Evolutionary conservation across 805 yeast species (phyloP).

Genomic region (Blastobotrys chiropterorum): DNA sequence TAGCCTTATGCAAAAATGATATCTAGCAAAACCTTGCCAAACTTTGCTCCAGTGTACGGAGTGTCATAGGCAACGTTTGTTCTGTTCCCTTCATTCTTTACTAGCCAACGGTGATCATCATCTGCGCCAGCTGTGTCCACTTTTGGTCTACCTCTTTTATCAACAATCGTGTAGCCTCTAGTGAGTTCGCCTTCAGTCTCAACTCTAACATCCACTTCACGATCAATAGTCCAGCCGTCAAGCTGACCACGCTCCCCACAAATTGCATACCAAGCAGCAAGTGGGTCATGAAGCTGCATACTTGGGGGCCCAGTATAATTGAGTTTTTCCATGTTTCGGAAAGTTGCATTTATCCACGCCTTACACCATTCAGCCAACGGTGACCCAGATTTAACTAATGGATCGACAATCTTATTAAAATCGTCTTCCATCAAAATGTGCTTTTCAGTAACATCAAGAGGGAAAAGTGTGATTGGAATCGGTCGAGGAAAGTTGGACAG

Average conservation of each 20-base stretch:
- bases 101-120: slow-evolving; percentile 21
- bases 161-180: slow-evolving; percentile 32
- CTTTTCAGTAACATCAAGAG: slow-evolving; percentile 34
- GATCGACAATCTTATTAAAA: slow-evolving; percentile 15
- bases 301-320: slow-evolving; percentile 13
- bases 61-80: slow-evolving; percentile 20
- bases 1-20: slow-evolving; percentile 12
- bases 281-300: slow-evolving; percentile 32
- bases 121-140: slow-evolving; percentile 1
- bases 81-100: slow-evolving; percentile 19
- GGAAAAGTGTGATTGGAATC: slow-evolving; percentile 30
- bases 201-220: slow-evolving; percentile 31
- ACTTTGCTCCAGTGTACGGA: slow-evolving; percentile 16
- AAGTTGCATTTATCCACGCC: slow-evolving; percentile 29
- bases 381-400: slow-evolving; percentile 16
- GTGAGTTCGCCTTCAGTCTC: slow-evolving; percentile 37
- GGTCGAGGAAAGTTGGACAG: slow-evolving; percentile 18
- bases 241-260: slow-evolving; percentile 9
- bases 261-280: slow-evolving; percentile 33
- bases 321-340: slow-evolving; percentile 21
- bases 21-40: slow-evolving; percentile 19
- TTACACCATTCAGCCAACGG: slow-evolving; percentile 32
- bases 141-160: slow-evolving; percentile 29
- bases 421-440: slow-evolving; percentile 25
- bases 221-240: slow-evolving; percentile 17